phyloP scores from a whole-genome alignment of 2,329 filamentous ascomycete species.

The Calonectria pteridis region DNA sequence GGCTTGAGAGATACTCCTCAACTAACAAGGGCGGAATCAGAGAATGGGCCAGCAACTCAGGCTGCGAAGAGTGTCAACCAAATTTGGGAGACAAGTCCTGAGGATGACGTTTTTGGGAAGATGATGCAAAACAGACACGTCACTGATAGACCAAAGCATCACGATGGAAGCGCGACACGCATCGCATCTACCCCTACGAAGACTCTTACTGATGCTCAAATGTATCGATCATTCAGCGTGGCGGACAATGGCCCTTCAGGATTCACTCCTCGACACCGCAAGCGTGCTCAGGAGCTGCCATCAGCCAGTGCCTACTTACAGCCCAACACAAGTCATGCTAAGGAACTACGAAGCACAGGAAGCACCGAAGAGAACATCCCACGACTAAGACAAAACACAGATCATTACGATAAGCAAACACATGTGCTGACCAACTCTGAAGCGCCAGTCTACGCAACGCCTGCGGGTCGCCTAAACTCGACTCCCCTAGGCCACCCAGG shows the following conservation, averaged over 20 bases:
- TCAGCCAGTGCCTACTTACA: neutral
- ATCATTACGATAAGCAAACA: neutral
- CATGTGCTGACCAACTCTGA: too few species aligned
- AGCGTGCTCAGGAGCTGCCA: neutral
- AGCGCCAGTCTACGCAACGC: neutral
- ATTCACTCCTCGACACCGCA: slow-evolving; percentile 36
- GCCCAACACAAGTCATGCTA: too few species aligned
- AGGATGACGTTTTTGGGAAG: neutral
- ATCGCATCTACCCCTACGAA: slow-evolving; percentile 39
- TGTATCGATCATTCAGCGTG: slow-evolving; percentile 29
- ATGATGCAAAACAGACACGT: too few species aligned
- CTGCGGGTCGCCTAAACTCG: neutral
- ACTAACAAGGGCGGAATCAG: neutral
- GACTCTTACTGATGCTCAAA: slow-evolving; percentile 18
- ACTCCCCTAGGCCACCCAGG: neutral
- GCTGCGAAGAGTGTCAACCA: neutral
- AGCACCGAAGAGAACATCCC: neutral
- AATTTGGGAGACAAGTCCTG: neutral
- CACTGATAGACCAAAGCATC: neutral
- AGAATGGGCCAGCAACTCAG: neutral
- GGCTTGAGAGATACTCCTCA: neutral
- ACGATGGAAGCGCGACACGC: slow-evolving; percentile 25
- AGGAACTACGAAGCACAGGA: neutral
- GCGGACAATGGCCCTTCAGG: slow-evolving; percentile 33
- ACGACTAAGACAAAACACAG: too few species aligned